Percentiles rank a stretch among this genome's conserved stretches.
phyloP scores from a whole-genome alignment of 805 yeast species.

The Cephaloascus fragrans region DNA sequence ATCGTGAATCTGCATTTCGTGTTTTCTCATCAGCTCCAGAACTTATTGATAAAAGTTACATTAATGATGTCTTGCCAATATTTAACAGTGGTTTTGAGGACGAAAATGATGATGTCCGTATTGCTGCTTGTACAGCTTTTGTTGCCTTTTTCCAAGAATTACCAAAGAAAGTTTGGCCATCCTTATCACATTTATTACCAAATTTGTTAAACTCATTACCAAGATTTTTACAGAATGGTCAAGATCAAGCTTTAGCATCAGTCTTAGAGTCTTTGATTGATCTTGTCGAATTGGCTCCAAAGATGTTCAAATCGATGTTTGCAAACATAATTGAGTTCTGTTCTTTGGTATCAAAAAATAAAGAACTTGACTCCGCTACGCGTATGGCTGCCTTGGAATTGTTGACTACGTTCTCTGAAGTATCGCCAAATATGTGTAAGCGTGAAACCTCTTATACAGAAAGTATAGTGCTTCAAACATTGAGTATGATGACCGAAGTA shows the following conservation, averaged over 20 bases:
- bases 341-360: constrained; percentile 72
- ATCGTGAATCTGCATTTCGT: constrained; percentile 87
- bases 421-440: constrained; percentile 93
- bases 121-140: constrained; percentile 88
- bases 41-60: constrained; percentile 50
- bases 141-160: constrained; percentile 78
- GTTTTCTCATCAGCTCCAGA: constrained; percentile 81
- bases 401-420: constrained; percentile 83
- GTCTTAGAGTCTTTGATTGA: constrained; percentile 89
- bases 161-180: constrained; percentile 72
- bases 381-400: constrained; percentile 85
- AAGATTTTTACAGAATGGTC: constrained; percentile 67
- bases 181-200: constrained; percentile 73
- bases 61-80: constrained; percentile 50
- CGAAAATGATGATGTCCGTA: constrained; percentile 69
- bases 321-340: constrained; percentile 80
- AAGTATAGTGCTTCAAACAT: constrained; percentile 60
- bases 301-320: constrained; percentile 87
- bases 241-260: constrained; percentile 71
- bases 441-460: constrained; percentile 62
- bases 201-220: constrained; percentile 80
- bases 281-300: constrained; percentile 87
- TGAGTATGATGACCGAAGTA: constrained; percentile 86
- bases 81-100: constrained; percentile 81
- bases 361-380: constrained; percentile 68